Conservation (phyloP, 192 early-diverging fungal genomes). For the Podila epigama region DNA sequence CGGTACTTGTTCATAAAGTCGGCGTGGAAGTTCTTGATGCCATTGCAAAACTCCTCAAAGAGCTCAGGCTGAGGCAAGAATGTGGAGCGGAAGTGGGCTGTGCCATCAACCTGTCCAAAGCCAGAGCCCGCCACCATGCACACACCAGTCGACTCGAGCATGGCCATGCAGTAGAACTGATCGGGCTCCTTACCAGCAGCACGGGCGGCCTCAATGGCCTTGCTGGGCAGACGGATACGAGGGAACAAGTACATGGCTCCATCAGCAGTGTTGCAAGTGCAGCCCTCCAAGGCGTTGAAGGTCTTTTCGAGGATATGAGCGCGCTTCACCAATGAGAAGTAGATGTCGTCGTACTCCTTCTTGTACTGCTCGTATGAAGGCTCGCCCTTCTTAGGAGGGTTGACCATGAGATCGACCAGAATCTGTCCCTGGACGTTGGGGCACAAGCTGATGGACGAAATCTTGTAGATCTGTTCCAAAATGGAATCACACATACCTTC, state of each 20-base stretch:
- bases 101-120: constrained; percentile 89
- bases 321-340: constrained; percentile 80
- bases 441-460: constrained; percentile 92
- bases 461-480: constrained; percentile 90
- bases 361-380: constrained; percentile 77
- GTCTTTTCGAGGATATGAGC: constrained; percentile 75
- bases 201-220: constrained; percentile 81
- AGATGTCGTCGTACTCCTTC: constrained; percentile 77
- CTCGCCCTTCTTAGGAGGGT: constrained; percentile 85
- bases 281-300: constrained; percentile 85
- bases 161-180: constrained; percentile 87
- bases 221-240: constrained; percentile 72
- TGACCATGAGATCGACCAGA: constrained; percentile 93
- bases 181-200: constrained; percentile 81
- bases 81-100: constrained; percentile 95
- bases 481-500: constrained; percentile 77
- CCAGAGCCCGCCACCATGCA: constrained; percentile 96
- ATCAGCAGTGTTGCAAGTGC: constrained; percentile 86
- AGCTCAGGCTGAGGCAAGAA: constrained; percentile 94
- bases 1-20: constrained; percentile 81
- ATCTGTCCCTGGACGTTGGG: constrained; percentile 96
- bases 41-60: constrained; percentile 88
- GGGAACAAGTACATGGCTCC: constrained; percentile 99
- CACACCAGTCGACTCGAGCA: constrained; percentile 94
- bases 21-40: constrained; percentile 81